These are phyloP conservation scores for Tylopilus sp. DNA, from an alignment of 768 basidiomycete species.

Conservation along the genomic window DNA sequence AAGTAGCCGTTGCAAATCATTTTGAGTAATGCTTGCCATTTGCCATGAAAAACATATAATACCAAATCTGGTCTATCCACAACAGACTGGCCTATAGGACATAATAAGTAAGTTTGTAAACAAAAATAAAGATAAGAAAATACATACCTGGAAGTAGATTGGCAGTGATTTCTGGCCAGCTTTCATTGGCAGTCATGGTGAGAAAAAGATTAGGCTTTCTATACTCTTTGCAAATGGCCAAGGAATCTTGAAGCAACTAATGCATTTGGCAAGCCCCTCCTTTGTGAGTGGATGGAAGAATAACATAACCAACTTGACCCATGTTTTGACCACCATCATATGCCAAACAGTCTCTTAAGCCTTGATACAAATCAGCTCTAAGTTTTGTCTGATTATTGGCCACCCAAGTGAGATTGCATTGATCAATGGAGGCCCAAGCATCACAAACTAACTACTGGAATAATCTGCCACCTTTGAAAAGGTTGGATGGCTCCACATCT, in stretches of 20 bases:
- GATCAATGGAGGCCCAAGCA: too few species aligned
- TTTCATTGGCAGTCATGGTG: too few species aligned
- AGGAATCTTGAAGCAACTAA: conserved; percentile 41
- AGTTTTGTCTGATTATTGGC: too few species aligned
- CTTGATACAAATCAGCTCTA: too few species aligned
- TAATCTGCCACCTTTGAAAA: too few species aligned
- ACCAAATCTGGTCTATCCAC: neutral
- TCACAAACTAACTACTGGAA: too few species aligned
- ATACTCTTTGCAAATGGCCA: conserved; percentile 40
- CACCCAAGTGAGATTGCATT: too few species aligned
- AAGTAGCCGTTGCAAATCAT: neutral
- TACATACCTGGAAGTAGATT: neutral
- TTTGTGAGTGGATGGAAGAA: conserved; percentile 40
- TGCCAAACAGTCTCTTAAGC: too few species aligned
- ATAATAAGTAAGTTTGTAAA: neutral
- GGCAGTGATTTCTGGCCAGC: too few species aligned
- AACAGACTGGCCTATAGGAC: neutral
- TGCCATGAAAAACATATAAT: neutral
- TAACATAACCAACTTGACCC: conserved; percentile 30
- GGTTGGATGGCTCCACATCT: too few species aligned
- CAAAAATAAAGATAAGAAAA: neutral
- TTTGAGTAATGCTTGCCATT: neutral
- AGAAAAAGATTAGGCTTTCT: too few species aligned
- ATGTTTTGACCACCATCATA: too few species aligned
- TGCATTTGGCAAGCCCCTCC: conserved; percentile 43